These are phyloP conservation scores for Arabidopsis thaliana DNA, from an alignment of 345 rosid species.

Conservation along the genomic window TAIR10.1 NC_003075.7:5230501-5231000, in stretches of 20 bases:
- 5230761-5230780: too few species aligned
- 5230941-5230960: slow-evolving; percentile 1
- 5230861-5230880: background rate
- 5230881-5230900: background rate
- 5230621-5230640: background rate
- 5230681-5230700: background rate
- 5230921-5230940: background rate
- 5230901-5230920: background rate
- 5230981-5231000: slow-evolving; percentile 80
- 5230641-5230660: background rate
- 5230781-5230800: too few species aligned
- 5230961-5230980: slow-evolving; percentile 79
- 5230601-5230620: background rate
- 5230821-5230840: too few species aligned
- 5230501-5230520: slow-evolving; percentile 78
- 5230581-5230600: background rate
- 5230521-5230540: slow-evolving; percentile 62
- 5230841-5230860: background rate
- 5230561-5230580: slow-evolving; percentile 37
- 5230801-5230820: too few species aligned
- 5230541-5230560: slow-evolving; percentile 77
- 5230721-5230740: background rate
- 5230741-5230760: too few species aligned
- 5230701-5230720: background rate
- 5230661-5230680: background rate